phyloP scores from a whole-genome alignment of 768 basidiomycete genomes.

The Zangia roseola region DNA sequence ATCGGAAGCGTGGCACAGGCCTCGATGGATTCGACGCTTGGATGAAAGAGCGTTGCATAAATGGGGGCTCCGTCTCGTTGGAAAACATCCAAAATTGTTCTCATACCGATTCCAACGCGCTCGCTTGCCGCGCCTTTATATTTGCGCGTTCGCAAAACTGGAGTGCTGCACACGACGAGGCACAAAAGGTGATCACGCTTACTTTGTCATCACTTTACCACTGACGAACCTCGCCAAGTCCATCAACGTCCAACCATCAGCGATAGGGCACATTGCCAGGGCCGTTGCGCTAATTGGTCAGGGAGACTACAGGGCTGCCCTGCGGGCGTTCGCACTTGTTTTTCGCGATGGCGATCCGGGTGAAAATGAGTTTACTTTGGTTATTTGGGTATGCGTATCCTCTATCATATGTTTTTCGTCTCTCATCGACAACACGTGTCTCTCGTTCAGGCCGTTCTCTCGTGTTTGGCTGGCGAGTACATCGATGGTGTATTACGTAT shows the following conservation, averaged over 20 bases:
- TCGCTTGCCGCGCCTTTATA: constrained; percentile 4
- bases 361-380: constrained; percentile 3
- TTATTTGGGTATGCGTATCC: neutral
- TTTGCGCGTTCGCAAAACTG: constrained; percentile 2
- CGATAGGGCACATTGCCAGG: constrained; percentile 8
- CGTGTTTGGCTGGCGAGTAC: constrained; percentile 2
- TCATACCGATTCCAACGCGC: neutral
- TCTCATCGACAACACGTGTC: neutral
- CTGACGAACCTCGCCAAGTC: constrained; percentile 1
- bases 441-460: neutral
- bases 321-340: constrained; percentile 3
- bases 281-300: constrained; percentile 1
- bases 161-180: constrained; percentile 3
- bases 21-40: constrained; percentile 1
- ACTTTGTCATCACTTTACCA: neutral
- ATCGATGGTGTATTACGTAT: neutral
- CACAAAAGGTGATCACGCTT: constrained; percentile 3
- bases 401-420: neutral
- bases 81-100: neutral
- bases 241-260: neutral
- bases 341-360: constrained; percentile 4
- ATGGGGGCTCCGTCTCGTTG: neutral
- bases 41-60: neutral
- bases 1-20: neutral
- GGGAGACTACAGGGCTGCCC: constrained; percentile 1